These are phyloP conservation scores for Coelastrella sp. DNA, from an alignment of 139 green algal species.

Conservation along the genomic window DNA sequence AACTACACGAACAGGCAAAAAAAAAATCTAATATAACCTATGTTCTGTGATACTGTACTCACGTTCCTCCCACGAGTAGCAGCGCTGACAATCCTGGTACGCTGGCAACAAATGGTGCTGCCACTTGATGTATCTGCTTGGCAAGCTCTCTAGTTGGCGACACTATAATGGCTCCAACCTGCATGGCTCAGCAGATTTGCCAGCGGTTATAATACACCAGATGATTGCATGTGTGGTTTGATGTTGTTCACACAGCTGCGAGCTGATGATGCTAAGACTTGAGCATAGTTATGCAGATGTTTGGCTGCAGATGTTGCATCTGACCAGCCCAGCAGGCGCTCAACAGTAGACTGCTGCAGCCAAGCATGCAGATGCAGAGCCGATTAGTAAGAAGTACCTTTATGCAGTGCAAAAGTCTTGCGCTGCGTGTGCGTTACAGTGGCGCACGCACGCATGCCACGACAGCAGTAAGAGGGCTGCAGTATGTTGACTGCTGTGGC, in stretches of 20 bases:
- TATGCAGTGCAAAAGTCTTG: background rate
- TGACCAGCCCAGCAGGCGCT: too few relatives aligned
- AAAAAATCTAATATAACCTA: too few relatives aligned
- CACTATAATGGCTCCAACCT: constrained; percentile 77
- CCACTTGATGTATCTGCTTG: constrained; percentile 89
- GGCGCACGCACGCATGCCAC: background rate
- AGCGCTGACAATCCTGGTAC: constrained; percentile 60
- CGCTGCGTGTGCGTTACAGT: background rate
- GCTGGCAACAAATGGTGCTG: constrained; percentile 79
- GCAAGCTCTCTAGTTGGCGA: constrained; percentile 96
- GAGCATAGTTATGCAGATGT: too few relatives aligned
- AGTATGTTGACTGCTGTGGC: background rate
- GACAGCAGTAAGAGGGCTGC: background rate
- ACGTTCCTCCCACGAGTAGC: constrained; percentile 89
- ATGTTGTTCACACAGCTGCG: background rate
- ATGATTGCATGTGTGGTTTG: background rate
- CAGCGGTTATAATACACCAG: too few relatives aligned
- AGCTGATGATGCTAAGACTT: too few relatives aligned
- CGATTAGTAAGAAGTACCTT: too few relatives aligned
- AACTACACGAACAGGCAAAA: too few relatives aligned
- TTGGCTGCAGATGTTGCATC: too few relatives aligned
- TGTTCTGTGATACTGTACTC: constrained; percentile 33
- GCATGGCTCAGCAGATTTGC: background rate
- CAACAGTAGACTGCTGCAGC: too few relatives aligned
- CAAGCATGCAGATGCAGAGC: too few relatives aligned